Conservation (phyloP, 2,329 filamentous ascomycete species). For the Penicillium sp. region DNA sequence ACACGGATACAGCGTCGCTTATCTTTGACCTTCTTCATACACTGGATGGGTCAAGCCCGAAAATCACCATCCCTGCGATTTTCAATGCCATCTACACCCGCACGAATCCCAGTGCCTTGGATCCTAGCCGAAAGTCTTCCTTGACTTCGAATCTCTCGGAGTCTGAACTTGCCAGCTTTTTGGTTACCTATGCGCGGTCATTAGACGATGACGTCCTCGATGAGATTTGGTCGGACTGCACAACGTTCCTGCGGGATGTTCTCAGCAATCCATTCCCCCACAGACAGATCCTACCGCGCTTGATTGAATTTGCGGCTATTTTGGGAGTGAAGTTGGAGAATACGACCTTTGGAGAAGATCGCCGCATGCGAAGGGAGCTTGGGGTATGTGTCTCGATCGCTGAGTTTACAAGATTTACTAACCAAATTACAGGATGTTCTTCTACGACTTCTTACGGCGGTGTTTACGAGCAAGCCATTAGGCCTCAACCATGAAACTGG, state of each 20-base stretch:
- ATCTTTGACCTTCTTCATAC: constrained; percentile 86
- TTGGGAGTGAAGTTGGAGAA: constrained; percentile 95
- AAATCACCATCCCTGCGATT: constrained; percentile 85
- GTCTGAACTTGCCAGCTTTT: constrained; percentile 77
- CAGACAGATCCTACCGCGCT: constrained; percentile 77
- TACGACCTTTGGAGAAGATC: constrained; percentile 92
- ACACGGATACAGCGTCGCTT: constrained; percentile 54
- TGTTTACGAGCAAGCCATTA: constrained; percentile 83
- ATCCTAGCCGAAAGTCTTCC: constrained; percentile 76
- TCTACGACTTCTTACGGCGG: constrained; percentile 79
- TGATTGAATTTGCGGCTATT: constrained; percentile 85
- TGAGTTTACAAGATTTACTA: constrained; percentile 20
- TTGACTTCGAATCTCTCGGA: constrained; percentile 81
- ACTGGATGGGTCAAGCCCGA: constrained; percentile 83
- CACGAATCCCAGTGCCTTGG: constrained; percentile 76
- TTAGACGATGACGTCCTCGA: constrained; percentile 97
- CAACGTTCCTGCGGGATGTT: constrained; percentile 82
- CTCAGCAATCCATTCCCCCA: constrained; percentile 93
- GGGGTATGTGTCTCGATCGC: constrained; percentile 57
- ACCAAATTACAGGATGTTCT: constrained; percentile 68
- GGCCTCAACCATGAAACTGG: constrained; percentile 61
- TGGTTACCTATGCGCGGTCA: constrained; percentile 84
- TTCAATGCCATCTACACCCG: constrained; percentile 96
- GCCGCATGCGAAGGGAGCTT: constrained; percentile 84
- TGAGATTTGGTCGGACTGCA: constrained; percentile 95